Evolutionary conservation across 352 stramenopile species (phyloP), one percentile per base, ranked within the genome.

Genomic region (Phytopythium delawarense): DNA sequence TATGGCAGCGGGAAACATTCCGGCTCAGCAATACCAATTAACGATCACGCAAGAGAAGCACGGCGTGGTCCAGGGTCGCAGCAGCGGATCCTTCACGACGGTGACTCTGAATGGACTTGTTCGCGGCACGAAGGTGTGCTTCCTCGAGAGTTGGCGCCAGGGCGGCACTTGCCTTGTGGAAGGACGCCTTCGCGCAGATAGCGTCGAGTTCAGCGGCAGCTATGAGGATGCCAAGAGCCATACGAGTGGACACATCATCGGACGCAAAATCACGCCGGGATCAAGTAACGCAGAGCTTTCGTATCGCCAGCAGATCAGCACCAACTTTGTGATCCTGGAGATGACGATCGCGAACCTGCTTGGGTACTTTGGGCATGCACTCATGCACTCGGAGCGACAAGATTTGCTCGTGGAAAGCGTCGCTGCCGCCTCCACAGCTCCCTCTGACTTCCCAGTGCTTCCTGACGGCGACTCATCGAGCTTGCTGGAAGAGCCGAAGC

Each of bases 221-320:
- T 96, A 96, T 42, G 85, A 96, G 78, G 87, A 96, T 60, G 85
- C 87, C 7, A 96, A 94, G 48, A 94, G 85, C 42, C 85, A 93
- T 59, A 96, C 87, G 13, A 91, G 82, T 59, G 87, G 87, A 45
- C 89, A 75, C 46, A 94, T 96, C 66, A 69, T 89, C 15, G 87
- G 87, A 32, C 86, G 75, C 51, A 92, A 87, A 57, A 72, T 87
- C 11, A 74, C 70, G n/a, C 59, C 64, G 35, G 51, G 67, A n/a
- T 18, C 18, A 15, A 75, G 60, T 23, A 64, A 67, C 23, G 57
- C 13, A n/a, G 59, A 64, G 6, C 11, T 20, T 7, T 52, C 51
- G 45, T 45, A 57, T 16, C 62, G 61, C 32, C 66, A 75, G 42
- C 72, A 60, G 65, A 63, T 78, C 50, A 79, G 69, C 63, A 87